A percentile compares a stretch with the other conserved stretches of the same genome.
These are phyloP conservation scores for Amphichorda felina DNA, from an alignment of 2,329 filamentous ascomycete genomes.

Conservation along the genomic window DNA sequence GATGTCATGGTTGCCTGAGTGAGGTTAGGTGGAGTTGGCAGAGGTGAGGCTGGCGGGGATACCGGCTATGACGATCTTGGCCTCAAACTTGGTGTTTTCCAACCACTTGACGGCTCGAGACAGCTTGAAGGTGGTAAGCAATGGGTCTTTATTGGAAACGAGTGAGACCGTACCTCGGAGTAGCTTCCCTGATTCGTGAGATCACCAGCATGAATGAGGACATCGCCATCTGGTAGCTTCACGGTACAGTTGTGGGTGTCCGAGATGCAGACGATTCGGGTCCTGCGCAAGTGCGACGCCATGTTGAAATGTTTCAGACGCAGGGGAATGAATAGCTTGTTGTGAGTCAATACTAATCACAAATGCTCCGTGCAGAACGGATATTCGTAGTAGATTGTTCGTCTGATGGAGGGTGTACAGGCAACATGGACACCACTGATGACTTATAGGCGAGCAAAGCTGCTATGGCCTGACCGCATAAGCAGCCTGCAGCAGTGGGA, in stretches of 20 bases:
- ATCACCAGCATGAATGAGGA: constrained; percentile 67
- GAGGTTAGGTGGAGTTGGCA: background rate
- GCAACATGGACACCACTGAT: no score
- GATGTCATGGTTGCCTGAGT: constrained; percentile 61
- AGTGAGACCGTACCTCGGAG: constrained; percentile 27
- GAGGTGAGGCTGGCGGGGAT: constrained; percentile 7
- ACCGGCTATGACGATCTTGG: constrained; percentile 62
- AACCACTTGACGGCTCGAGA: constrained; percentile 55
- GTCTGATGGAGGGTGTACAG: no score
- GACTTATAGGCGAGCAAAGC: no score
- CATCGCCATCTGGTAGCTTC: constrained; percentile 58
- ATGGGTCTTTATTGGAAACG: background rate
- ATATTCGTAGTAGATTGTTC: no score
- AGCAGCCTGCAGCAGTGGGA: no score
- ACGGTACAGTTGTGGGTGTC: constrained; percentile 61
- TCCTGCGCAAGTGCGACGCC: no score
- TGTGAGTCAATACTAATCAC: no score
- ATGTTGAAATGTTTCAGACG: no score
- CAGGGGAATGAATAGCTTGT: no score
- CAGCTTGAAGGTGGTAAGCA: constrained; percentile 26
- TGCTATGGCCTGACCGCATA: no score
- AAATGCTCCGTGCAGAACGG: no score
- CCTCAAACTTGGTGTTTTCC: constrained; percentile 53
- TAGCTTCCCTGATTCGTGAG: constrained; percentile 60
- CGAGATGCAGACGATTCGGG: constrained; percentile 63